Conservation (phyloP, 345 rosid genomes). For the Lumnitzera racemosa region DNA sequence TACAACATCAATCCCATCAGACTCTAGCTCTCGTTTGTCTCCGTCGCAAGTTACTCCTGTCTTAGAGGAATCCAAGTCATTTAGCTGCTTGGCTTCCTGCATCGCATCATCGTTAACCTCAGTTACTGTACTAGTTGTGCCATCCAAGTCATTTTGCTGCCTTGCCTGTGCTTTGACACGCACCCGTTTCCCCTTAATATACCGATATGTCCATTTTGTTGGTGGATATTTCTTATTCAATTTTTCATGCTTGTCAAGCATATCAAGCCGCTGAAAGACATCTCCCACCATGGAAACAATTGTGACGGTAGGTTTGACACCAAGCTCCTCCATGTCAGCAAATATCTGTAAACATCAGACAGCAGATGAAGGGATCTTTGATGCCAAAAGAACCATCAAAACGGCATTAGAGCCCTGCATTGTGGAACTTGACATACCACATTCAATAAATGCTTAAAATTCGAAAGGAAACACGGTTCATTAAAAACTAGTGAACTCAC, state of each 20-base stretch:
- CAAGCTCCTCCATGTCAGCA: conserved; percentile 99
- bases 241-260: conserved; percentile 67
- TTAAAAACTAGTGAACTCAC: no score
- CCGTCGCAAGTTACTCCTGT: not conserved
- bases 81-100: not conserved
- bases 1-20: not conserved
- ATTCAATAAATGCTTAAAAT: no score
- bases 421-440: no score
- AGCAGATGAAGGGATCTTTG: not conserved
- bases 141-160: conserved; percentile 25
- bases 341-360: conserved; percentile 46
- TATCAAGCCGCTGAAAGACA: conserved; percentile 52
- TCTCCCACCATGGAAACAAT: conserved; percentile 67
- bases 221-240: conserved; percentile 74
- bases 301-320: conserved; percentile 53
- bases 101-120: not conserved
- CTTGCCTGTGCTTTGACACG: conserved; percentile 60
- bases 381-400: not conserved
- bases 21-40: not conserved
- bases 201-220: conserved; percentile 64
- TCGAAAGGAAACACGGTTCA: no score
- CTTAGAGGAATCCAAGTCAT: not conserved
- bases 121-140: conserved; percentile 6
- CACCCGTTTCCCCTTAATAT: conserved; percentile 82
- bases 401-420: no score